Evolutionary conservation across 805 yeast species (phyloP).

Genomic region (Lachancea dasiensis): DNA sequence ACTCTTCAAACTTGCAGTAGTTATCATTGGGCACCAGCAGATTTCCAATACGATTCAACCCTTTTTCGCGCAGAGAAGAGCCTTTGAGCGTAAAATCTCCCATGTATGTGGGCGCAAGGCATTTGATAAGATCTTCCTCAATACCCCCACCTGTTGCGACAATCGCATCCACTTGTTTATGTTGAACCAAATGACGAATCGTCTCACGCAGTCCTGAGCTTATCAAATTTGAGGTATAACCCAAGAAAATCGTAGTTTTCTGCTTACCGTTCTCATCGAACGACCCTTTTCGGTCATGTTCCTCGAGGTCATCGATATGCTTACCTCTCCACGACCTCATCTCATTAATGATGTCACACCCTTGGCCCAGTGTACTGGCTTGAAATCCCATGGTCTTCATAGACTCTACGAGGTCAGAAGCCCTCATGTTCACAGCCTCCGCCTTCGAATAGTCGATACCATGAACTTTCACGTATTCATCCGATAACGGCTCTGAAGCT

Average conservation of each 20-base stretch:
- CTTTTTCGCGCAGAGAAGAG: slow-evolving; percentile 77
- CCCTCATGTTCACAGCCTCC: slow-evolving; percentile 68
- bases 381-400: slow-evolving; percentile 98
- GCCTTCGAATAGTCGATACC: slow-evolving; percentile 89
- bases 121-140: slow-evolving; percentile 95
- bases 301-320: slow-evolving; percentile 60
- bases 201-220: slow-evolving; percentile 93
- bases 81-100: slow-evolving; percentile 89
- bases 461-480: slow-evolving; percentile 65
- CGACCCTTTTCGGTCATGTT: slow-evolving; percentile 64
- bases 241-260: slow-evolving; percentile 87
- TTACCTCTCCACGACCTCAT: slow-evolving; percentile 94
- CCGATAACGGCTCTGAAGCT: slow-evolving; percentile 81
- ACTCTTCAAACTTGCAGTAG: slow-evolving; percentile 95
- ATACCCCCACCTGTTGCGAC: slow-evolving; percentile 98
- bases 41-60: slow-evolving; percentile 97
- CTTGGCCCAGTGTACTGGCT: slow-evolving; percentile 78
- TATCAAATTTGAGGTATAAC: slow-evolving; percentile 93
- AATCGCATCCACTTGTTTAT: slow-evolving; percentile 89
- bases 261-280: slow-evolving; percentile 75
- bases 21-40: slow-evolving; percentile 95
- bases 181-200: slow-evolving; percentile 79
- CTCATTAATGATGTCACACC: slow-evolving; percentile 86
- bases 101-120: slow-evolving; percentile 91
- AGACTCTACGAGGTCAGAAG: slow-evolving; percentile 67